Evolutionary conservation across 768 basidiomycete genomes (phyloP).

Genomic region (Suillus spraguei): DNA sequence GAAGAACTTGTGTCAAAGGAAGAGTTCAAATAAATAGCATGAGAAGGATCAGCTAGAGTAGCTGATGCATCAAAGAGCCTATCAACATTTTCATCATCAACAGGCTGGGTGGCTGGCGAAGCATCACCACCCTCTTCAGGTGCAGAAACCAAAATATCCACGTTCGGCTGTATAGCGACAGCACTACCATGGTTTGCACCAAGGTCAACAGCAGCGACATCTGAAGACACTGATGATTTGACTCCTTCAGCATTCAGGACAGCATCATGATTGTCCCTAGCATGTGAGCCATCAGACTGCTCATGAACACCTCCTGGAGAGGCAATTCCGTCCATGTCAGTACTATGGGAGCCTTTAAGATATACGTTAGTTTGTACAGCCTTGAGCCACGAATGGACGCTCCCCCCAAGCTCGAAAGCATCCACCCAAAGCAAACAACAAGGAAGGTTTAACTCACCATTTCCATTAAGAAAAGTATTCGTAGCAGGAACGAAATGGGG

Average conservation of each 20-base stretch:
- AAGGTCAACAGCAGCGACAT: constrained; percentile 19
- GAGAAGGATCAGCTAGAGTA: constrained; percentile 33
- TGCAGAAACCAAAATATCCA: constrained; percentile 23
- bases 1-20: constrained; percentile 50
- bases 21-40: constrained; percentile 34
- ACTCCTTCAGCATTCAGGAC: constrained; percentile 27
- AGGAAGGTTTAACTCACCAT: constrained; percentile 55
- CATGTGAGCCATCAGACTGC: constrained; percentile 20
- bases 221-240: constrained; percentile 27
- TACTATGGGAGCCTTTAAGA: constrained; percentile 41
- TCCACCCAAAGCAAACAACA: constrained; percentile 45
- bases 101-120: constrained; percentile 26
- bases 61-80: constrained; percentile 24
- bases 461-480: constrained; percentile 38
- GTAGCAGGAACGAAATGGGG: constrained; percentile 36
- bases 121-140: constrained; percentile 22
- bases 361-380: constrained; percentile 61
- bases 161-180: constrained; percentile 24
- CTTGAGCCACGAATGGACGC: constrained; percentile 41
- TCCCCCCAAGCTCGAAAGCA: constrained; percentile 43
- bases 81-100: constrained; percentile 23
- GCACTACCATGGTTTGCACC: constrained; percentile 19
- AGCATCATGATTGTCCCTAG: constrained; percentile 18
- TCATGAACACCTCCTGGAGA: constrained; percentile 31
- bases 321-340: constrained; percentile 39